Evolutionary conservation across 495 filamentous ascomycete genomes (phyloP), one percentile per base, ranked within the genome.

Genomic region (Penicillium odoratum): DNA sequence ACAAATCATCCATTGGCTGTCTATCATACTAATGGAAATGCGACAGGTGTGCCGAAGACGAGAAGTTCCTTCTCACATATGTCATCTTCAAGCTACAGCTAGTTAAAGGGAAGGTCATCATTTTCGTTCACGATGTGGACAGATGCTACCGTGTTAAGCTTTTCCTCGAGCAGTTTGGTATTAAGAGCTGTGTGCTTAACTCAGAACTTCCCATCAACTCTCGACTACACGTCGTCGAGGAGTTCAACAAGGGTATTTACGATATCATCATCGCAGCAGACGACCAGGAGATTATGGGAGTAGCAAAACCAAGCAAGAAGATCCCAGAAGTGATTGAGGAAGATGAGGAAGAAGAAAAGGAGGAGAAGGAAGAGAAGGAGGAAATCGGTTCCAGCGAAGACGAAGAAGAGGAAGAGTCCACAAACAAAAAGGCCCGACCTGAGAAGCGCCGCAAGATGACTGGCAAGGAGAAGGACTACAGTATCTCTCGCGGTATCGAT

Each of bases 201-300:
- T 94, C 91, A 5, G 92, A 99, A 67, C 74, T 99, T 16, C 94
- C 94, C 4, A 88, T 97, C 59, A 96, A 96, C 60, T 92, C 90
- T 7, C 82, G 94, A 18, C 84, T 97, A 44, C 94, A 98, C 74
- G 89, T 96, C 29, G 92, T 99, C 9, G 88, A 99, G 64, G 91
- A 98, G 69, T 99, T 98, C 76, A 99, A 98, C 76, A 89, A 90
- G 77, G 88, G 88, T 42, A 83, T 94, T 25, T 99, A 98, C 75
- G 93, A 98, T 60, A 96, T 98, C 58, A 92, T 99, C 56, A 93
- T 99, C 64, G 94, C 94, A 5, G 90, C 90, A 0, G 94, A 98
- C 67, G 94, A 98, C 69, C 87, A 90, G 66, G 93, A 96, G 69
- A 80, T 95, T 5, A 66, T 97, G 53, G 89, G 90, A 4, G 57